Evolutionary conservation across 225 moss, liverwort and hornwort species (phyloP).

Genomic region (Climacium dendroides): DNA sequence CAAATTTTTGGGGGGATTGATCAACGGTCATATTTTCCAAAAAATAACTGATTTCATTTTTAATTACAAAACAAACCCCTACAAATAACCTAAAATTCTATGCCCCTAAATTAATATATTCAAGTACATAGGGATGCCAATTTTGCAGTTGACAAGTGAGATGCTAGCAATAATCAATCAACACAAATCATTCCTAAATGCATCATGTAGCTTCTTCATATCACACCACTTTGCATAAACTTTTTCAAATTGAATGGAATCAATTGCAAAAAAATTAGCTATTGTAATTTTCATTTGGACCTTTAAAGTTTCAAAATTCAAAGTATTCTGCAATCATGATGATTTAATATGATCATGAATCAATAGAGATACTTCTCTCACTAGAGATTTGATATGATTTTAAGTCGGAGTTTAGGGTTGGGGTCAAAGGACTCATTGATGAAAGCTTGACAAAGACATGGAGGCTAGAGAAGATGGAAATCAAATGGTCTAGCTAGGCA

Average conservation of each 20-base stretch:
- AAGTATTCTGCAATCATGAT: accelerated
- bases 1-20: background rate
- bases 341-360: too few relatives aligned
- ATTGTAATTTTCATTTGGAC: background rate
- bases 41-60: background rate
- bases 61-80: background rate
- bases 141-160: background rate
- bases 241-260: too few relatives aligned
- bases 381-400: background rate
- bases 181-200: background rate
- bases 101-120: background rate
- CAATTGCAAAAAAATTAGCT: too few relatives aligned
- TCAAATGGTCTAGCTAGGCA: background rate
- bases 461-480: accelerated
- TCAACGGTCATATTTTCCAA: background rate
- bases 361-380: background rate
- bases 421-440: background rate
- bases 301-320: background rate
- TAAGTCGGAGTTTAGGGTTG: accelerated
- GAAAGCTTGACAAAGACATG: background rate
- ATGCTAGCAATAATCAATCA: background rate
- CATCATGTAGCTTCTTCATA: accelerated
- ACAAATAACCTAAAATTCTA: background rate
- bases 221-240: too few relatives aligned
- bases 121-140: background rate